Percentiles rank a stretch among this genome's conserved stretches.
phyloP scores from a whole-genome alignment of 352 stramenopile species.

The Thraustochytrium striatum region DNA sequence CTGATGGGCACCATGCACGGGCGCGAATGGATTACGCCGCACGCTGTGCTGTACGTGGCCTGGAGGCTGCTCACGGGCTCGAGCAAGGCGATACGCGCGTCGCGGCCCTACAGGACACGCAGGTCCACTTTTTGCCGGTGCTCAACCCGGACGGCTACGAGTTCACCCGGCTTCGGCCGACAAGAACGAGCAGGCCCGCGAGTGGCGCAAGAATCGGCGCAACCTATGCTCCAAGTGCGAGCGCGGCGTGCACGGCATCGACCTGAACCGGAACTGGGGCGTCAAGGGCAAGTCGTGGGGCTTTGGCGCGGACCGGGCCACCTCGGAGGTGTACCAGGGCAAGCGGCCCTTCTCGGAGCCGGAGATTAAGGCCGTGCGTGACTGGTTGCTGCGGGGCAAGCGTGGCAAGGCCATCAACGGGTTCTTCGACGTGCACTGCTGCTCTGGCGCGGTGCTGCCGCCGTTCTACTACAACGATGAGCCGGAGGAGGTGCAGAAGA shows the following conservation, averaged over 20 bases:
- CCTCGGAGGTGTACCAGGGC: conserved; percentile 46
- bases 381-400: conserved; percentile 23
- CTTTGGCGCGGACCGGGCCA: conserved; percentile 29
- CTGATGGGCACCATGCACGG: conserved; percentile 48
- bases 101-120: conserved; percentile 20
- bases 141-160: conserved; percentile 50
- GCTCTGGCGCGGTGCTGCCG: conserved; percentile 39
- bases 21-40: conserved; percentile 39
- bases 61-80: conserved; percentile 18
- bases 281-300: conserved; percentile 45
- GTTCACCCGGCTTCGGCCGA: conserved; percentile 22
- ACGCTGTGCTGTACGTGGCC: conserved; percentile 33
- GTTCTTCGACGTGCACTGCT: conserved; percentile 50
- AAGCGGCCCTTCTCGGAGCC: conserved; percentile 44
- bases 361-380: conserved; percentile 43
- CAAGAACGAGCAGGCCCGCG: conserved; percentile 36
- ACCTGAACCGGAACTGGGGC: conserved; percentile 47
- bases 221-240: conserved; percentile 45
- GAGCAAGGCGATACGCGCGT: not conserved
- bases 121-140: conserved; percentile 44
- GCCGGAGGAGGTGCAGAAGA: conserved; percentile 11
- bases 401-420: conserved; percentile 33
- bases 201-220: conserved; percentile 48
- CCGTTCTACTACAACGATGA: conserved; percentile 49
- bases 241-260: conserved; percentile 42